A percentile compares a stretch with the other conserved stretches of the same genome.
phyloP scores from a whole-genome alignment of 2,329 filamentous ascomycete genomes.

The Penicillium psychrosexuale region DNA sequence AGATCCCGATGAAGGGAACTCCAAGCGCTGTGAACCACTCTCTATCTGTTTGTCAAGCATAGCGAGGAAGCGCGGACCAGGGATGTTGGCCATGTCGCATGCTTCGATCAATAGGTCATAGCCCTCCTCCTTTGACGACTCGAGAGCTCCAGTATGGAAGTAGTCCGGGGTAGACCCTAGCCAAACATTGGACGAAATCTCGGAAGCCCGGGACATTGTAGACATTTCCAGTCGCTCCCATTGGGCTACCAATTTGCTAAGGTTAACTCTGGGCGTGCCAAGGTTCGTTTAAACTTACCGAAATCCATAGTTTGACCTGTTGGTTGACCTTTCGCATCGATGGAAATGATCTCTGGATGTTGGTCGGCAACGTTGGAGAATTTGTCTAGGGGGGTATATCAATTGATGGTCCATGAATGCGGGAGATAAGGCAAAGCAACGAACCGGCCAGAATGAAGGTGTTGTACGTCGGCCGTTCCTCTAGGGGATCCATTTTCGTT shows the following conservation, averaged over 20 bases:
- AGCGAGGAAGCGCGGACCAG: slow-evolving; percentile 64
- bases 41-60: slow-evolving; percentile 58
- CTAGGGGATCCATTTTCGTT: slow-evolving; percentile 58
- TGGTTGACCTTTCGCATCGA: slow-evolving; percentile 67
- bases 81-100: slow-evolving; percentile 75
- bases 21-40: slow-evolving; percentile 57
- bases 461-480: slow-evolving; percentile 66
- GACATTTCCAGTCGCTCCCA: slow-evolving; percentile 92
- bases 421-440: slow-evolving; percentile 18
- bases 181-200: slow-evolving; percentile 87
- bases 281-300: slow-evolving; percentile 46
- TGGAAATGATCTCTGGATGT: slow-evolving; percentile 67
- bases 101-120: slow-evolving; percentile 88
- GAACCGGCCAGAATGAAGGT: slow-evolving; percentile 72
- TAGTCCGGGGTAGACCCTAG: slow-evolving; percentile 81
- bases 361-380: slow-evolving; percentile 70
- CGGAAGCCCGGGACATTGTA: slow-evolving; percentile 81
- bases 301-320: slow-evolving; percentile 84
- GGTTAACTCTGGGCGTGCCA: neutral
- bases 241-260: slow-evolving; percentile 51
- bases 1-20: slow-evolving; percentile 94
- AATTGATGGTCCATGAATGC: neutral
- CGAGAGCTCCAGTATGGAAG: slow-evolving; percentile 42
- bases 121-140: slow-evolving; percentile 47
- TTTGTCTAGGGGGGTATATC: slow-evolving; percentile 47